phyloP scores from a whole-genome alignment of 192 early-diverging fungal genomes.

The Coemansia sp. region DNA sequence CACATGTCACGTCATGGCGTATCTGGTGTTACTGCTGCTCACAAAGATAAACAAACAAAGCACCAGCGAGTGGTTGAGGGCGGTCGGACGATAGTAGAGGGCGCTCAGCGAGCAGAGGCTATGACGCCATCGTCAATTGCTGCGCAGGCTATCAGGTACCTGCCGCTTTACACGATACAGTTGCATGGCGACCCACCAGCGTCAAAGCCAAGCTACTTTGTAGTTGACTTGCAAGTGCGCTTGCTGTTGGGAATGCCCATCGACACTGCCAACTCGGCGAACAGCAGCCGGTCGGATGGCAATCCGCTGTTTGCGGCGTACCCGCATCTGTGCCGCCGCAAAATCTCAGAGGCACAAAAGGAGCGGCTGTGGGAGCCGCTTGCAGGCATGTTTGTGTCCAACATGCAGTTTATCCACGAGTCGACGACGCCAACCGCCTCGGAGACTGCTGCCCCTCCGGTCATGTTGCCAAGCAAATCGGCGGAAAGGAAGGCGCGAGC shows the following conservation, averaged over 20 bases:
- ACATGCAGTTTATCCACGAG: slow-evolving; percentile 37
- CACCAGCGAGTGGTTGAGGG: slow-evolving; percentile 3
- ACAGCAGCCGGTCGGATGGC: background rate
- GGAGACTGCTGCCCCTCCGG: background rate
- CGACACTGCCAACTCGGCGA: slow-evolving; percentile 19
- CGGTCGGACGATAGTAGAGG: slow-evolving; percentile 38
- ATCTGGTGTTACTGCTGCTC: background rate
- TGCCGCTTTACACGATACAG: slow-evolving; percentile 75
- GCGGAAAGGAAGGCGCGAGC: slow-evolving; percentile 1
- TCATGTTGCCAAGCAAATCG: background rate
- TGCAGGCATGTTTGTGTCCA: slow-evolving; percentile 62
- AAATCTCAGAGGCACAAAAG: slow-evolving; percentile 61
- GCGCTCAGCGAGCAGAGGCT: too few relatives aligned
- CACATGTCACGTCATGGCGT: slow-evolving; percentile 3
- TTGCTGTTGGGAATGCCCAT: slow-evolving; percentile 60
- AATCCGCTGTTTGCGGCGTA: slow-evolving; percentile 63
- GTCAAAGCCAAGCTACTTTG: slow-evolving; percentile 61
- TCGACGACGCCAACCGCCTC: slow-evolving; percentile 2
- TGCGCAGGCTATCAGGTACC: slow-evolving; percentile 60
- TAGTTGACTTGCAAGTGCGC: slow-evolving; percentile 70
- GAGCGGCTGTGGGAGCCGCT: slow-evolving; percentile 73
- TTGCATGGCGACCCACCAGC: slow-evolving; percentile 46
- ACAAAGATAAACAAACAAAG: slow-evolving; percentile 7
- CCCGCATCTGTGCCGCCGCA: slow-evolving; percentile 60
- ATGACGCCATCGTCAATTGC: slow-evolving; percentile 40